Conservation (phyloP, 108 stramenopile species). For the Nitzschia inconspicua region DNA sequence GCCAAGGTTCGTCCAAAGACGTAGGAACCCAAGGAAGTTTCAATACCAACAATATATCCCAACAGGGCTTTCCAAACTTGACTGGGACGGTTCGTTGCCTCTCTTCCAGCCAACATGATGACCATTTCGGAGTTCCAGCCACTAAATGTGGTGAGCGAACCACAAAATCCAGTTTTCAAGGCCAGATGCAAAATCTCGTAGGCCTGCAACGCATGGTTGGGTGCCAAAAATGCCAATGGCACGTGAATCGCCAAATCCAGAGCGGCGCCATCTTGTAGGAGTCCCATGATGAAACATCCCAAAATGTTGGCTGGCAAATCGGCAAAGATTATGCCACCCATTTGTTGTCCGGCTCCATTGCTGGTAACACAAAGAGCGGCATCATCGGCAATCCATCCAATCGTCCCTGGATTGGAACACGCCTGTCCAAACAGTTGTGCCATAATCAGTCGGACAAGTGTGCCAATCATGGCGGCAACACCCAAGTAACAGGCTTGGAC, state of each 20-base stretch:
- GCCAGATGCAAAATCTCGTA: constrained; percentile 50
- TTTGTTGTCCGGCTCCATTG: constrained; percentile 35
- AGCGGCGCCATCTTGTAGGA: constrained; percentile 31
- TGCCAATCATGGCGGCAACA: constrained; percentile 52
- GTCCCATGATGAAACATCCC: constrained; percentile 71
- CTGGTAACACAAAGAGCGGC: constrained; percentile 62
- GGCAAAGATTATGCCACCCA: constrained; percentile 69
- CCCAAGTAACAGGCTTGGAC: constrained; percentile 42
- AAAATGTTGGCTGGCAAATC: constrained; percentile 74
- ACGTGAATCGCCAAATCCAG: constrained; percentile 26
- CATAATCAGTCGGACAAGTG: constrained; percentile 43
- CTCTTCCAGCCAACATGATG: constrained; percentile 43
- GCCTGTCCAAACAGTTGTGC: constrained; percentile 77
- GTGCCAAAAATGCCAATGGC: constrained; percentile 41
- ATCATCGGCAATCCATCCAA: constrained; percentile 50
- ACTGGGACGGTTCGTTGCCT: constrained; percentile 18
- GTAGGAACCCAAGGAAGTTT: constrained; percentile 49
- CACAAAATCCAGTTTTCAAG: constrained; percentile 65
- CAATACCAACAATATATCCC: constrained; percentile 70
- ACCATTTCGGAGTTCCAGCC: constrained; percentile 76
- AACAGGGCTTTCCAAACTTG: constrained; percentile 53
- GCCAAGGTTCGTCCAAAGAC: constrained; percentile 51
- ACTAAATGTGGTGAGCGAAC: constrained; percentile 65
- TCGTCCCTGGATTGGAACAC: constrained; percentile 47
- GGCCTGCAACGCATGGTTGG: constrained; percentile 37